Evolutionary conservation across 768 basidiomycete genomes (phyloP), one percentile per base, ranked within the genome.

Genomic region (Collybiopsis confluens): DNA sequence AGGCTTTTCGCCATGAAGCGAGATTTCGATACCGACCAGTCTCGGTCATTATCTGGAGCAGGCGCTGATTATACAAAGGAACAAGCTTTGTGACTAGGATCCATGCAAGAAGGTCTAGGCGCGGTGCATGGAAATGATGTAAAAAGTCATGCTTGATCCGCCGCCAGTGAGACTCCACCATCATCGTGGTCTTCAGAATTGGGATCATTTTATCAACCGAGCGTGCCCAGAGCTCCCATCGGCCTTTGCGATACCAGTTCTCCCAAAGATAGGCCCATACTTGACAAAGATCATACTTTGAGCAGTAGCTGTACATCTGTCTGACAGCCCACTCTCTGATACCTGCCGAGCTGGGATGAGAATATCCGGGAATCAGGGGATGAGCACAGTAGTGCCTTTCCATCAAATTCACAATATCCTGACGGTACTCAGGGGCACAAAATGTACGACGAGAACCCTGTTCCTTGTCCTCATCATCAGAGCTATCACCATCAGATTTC

Each of bases 101-200:
- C 70, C 65, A 72, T 2, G 56, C 58, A 4, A 72, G 63, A 2
- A 71, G 53, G 52, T 70, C 70, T 42, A 68, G 54, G 9, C 62
- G 61, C 1, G 68, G 69, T 54, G 59, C 62, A 36, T 63, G 62
- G 45, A 68, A 69, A 52, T 70, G 65, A 37, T 68, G 65, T 3
- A 71, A 60, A 45, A 63, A 70, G 47, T 71, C 65, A 21, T 64
- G 52, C 37, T 72, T 72, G 38, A 72, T 70, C 6, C 50, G 58
- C 4, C 63, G 56, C 70, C 69, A 71, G 58, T 70, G 70, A 35
- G 57, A 62, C 59, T 70, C 63, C 38, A 64, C 42, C 33, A 62
- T 62, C 66, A 68, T 68, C 7, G 65, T 66, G 7, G 64, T 67
- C 52, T 63, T 67, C 33, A 68, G 40, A 5, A 56, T 26, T 1